Percentiles rank a stretch among this genome's conserved stretches.
Evolutionary conservation across 768 basidiomycete species (phyloP).

Genomic region (Tephrocybe sp.): DNA sequence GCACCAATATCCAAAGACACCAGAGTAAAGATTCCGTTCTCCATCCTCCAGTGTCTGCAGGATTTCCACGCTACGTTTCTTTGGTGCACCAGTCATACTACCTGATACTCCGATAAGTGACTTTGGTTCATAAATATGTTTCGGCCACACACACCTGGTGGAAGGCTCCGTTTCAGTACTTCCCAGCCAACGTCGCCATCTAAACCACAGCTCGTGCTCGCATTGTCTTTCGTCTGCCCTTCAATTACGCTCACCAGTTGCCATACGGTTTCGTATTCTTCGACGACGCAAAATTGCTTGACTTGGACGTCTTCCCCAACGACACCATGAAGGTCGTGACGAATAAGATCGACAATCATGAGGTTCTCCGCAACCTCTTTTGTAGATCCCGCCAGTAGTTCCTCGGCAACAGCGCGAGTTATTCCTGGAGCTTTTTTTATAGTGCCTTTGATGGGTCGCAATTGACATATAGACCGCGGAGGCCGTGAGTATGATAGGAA

Average conservation of each 20-base stretch:
- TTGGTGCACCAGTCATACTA: slow-evolving; percentile 97
- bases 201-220: slow-evolving; percentile 25
- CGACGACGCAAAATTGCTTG: slow-evolving; percentile 81
- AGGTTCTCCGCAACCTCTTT: slow-evolving; percentile 97
- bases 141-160: slow-evolving; percentile 69
- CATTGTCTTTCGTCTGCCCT: slow-evolving; percentile 47
- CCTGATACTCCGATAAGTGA: slow-evolving; percentile 40
- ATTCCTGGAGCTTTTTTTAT: slow-evolving; percentile 66
- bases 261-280: slow-evolving; percentile 94
- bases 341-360: slow-evolving; percentile 97
- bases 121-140: background rate
- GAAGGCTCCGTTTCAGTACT: slow-evolving; percentile 73
- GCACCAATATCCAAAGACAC: slow-evolving; percentile 91
- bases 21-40: slow-evolving; percentile 82
- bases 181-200: slow-evolving; percentile 71
- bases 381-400: slow-evolving; percentile 56
- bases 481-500: slow-evolving; percentile 80
- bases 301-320: slow-evolving; percentile 82
- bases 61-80: slow-evolving; percentile 90
- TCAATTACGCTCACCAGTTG: slow-evolving; percentile 94
- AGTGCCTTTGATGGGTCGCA: slow-evolving; percentile 95
- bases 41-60: slow-evolving; percentile 74
- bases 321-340: slow-evolving; percentile 85
- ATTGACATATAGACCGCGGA: slow-evolving; percentile 64
- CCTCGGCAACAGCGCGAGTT: slow-evolving; percentile 63